Evolutionary conservation across 2,329 filamentous ascomycete genomes (phyloP).

Genomic region (Fusarium vanettenii): DNA sequence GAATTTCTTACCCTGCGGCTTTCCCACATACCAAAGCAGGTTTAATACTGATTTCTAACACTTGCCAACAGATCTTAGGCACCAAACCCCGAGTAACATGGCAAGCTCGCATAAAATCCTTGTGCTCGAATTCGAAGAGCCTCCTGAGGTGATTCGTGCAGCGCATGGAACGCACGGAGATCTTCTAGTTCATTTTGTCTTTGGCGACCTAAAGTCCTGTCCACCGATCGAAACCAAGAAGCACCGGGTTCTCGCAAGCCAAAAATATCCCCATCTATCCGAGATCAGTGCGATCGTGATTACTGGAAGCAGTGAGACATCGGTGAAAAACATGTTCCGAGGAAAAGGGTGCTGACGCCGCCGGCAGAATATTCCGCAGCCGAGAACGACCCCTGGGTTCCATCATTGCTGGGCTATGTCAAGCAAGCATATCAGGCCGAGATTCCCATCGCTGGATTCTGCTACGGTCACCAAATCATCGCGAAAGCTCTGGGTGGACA

Average conservation of each 20-base stretch:
- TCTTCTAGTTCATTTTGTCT: not conserved
- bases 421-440: not conserved
- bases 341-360: not conserved
- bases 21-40: not conserved
- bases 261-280: not conserved
- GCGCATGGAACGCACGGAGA: not conserved
- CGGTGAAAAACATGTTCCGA: not conserved
- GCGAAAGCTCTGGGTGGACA: not conserved
- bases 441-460: not conserved
- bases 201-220: not conserved
- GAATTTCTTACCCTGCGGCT: not conserved
- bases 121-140: not conserved
- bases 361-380: not conserved
- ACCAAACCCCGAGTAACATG: not conserved
- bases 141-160: not conserved
- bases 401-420: not conserved
- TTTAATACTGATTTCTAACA: not conserved
- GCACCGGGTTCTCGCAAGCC: not conserved
- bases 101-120: not conserved
- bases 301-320: not conserved
- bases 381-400: not conserved
- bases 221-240: not conserved
- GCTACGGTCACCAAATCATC: not conserved
- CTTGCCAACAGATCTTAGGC: not conserved
- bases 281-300: not conserved